Evolutionary conservation across 805 yeast genomes (phyloP).

Genomic region (Ogataea parapolymorpha): DNA sequence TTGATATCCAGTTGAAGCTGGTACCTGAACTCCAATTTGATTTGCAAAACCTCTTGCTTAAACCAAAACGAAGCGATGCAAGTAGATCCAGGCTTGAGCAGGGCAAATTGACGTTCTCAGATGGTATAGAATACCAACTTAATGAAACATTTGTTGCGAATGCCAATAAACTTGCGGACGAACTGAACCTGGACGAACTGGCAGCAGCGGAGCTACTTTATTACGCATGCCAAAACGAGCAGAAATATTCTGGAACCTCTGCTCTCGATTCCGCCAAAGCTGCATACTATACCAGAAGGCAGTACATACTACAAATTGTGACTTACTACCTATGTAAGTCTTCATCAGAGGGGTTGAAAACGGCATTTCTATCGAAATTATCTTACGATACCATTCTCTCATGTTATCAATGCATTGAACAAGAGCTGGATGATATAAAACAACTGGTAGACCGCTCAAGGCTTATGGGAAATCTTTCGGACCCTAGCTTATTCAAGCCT

Average conservation of each 20-base stretch:
- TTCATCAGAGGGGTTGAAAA: not conserved
- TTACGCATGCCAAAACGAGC: conserved; percentile 38
- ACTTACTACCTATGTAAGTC: conserved; percentile 37
- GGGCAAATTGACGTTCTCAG: conserved; percentile 47
- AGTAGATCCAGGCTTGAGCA: conserved; percentile 48
- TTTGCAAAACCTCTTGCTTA: conserved; percentile 39
- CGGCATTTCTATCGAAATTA: conserved; percentile 7
- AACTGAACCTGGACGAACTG: conserved; percentile 73
- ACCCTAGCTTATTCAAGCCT: conserved; percentile 43
- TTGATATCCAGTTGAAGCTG: conserved; percentile 14
- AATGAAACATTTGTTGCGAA: conserved; percentile 63
- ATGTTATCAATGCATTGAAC: conserved; percentile 59
- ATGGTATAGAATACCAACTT: conserved; percentile 56
- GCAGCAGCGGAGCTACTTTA: conserved; percentile 67
- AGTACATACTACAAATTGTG: conserved; percentile 67
- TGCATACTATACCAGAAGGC: conserved; percentile 64
- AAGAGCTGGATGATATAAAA: conserved; percentile 50
- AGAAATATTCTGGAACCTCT: conserved; percentile 41
- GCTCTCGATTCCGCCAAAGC: conserved; percentile 62
- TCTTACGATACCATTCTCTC: conserved; percentile 40
- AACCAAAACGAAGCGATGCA: conserved; percentile 42
- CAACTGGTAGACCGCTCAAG: conserved; percentile 49
- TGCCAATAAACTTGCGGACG: conserved; percentile 57
- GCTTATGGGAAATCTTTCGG: conserved; percentile 49
- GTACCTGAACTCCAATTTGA: conserved; percentile 39